These are phyloP conservation scores for Micromonas commoda DNA, from an alignment of 139 green algal genomes.

Conservation along the genomic window DNA sequence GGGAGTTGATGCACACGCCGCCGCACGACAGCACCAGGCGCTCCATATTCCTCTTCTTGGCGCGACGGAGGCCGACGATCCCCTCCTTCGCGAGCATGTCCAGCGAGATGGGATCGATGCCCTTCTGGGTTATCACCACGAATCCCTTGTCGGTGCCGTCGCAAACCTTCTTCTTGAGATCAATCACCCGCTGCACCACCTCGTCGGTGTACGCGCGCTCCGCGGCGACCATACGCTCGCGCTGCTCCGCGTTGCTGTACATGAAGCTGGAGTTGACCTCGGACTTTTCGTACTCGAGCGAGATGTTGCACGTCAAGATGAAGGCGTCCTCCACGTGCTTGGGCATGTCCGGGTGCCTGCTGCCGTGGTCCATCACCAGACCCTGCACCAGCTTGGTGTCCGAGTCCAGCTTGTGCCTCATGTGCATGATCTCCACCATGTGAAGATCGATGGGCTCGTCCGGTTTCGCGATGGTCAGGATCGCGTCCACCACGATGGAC, in stretches of 20 bases:
- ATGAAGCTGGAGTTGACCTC: slow-evolving; percentile 98
- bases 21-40: slow-evolving; percentile 87
- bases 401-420: slow-evolving; percentile 90
- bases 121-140: slow-evolving; percentile 98
- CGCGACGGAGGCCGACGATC: slow-evolving; percentile 77
- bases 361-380: slow-evolving; percentile 94
- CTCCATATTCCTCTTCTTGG: slow-evolving; percentile 98
- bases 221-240: slow-evolving; percentile 91
- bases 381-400: slow-evolving; percentile 88
- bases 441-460: slow-evolving; percentile 81
- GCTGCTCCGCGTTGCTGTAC: slow-evolving; percentile 90
- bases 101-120: slow-evolving; percentile 94
- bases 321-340: slow-evolving; percentile 83
- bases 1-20: slow-evolving; percentile 63
- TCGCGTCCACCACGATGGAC: slow-evolving; percentile 43
- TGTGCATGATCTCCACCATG: slow-evolving; percentile 99
- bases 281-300: slow-evolving; percentile 97
- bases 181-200: slow-evolving; percentile 83
- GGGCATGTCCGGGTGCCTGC: slow-evolving; percentile 96
- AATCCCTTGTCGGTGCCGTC: slow-evolving; percentile 69
- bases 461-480: slow-evolving; percentile 37
- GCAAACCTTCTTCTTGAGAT: slow-evolving; percentile 91
- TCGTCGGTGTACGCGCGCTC: slow-evolving; percentile 90
- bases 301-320: slow-evolving; percentile 95
- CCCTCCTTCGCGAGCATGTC: slow-evolving; percentile 94